These are phyloP conservation scores for Aureobasidium mangrovei DNA, from an alignment of 2,329 filamentous ascomycete species.

Conservation along the genomic window DNA sequence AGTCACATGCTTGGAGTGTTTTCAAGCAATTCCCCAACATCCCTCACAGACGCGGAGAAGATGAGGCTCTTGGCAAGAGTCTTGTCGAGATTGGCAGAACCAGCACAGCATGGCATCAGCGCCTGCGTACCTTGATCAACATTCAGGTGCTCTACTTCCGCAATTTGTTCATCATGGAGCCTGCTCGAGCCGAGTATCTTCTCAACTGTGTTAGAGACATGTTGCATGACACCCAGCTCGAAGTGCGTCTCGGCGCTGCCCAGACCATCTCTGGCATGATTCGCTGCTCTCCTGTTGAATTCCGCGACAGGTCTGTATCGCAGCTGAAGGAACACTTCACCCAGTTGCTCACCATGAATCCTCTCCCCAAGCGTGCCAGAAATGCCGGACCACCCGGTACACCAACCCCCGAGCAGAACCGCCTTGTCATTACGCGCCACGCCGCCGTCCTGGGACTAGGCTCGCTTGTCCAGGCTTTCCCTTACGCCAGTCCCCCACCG, in stretches of 20 bases:
- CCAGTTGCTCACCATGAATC: constrained; percentile 67
- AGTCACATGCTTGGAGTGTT: constrained; percentile 89
- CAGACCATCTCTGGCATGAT: constrained; percentile 96
- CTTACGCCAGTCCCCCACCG: constrained; percentile 87
- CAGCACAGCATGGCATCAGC: constrained; percentile 88
- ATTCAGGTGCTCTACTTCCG: constrained; percentile 99
- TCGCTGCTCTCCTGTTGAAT: constrained; percentile 73
- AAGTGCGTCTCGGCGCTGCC: constrained; percentile 87
- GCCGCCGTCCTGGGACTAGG: constrained; percentile 88
- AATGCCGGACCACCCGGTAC: constrained; percentile 39
- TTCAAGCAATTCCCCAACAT: constrained; percentile 96
- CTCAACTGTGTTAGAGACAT: constrained; percentile 93
- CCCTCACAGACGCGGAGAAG: constrained; percentile 78
- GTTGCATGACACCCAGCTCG: constrained; percentile 83
- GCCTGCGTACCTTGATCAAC: constrained; percentile 87
- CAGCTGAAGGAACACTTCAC: constrained; percentile 74
- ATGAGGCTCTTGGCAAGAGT: constrained; percentile 72
- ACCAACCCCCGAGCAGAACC: constrained; percentile 63
- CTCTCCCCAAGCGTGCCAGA: constrained; percentile 61
- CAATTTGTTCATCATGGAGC: constrained; percentile 76
- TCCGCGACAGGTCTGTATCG: constrained; percentile 70
- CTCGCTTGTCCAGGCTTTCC: constrained; percentile 88
- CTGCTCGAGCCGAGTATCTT: constrained; percentile 65
- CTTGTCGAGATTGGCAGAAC: constrained; percentile 81
- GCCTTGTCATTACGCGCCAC: constrained; percentile 72